Percentiles rank a stretch among this genome's conserved stretches.
phyloP scores from a whole-genome alignment of 345 rosid species.

The Gynandropsis gynandra region DNA sequence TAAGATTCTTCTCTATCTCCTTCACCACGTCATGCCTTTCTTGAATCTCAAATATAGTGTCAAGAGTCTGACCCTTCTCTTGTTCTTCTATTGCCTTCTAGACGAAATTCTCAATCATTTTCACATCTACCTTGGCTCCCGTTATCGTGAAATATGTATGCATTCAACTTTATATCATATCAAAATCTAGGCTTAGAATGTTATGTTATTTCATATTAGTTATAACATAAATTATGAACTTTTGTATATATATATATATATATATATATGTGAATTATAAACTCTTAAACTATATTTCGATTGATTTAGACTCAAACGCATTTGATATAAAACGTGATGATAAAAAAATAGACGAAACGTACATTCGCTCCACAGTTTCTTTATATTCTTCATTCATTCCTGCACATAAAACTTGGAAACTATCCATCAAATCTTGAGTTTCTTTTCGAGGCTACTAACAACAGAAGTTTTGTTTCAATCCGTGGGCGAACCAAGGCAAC shows the following conservation, averaged over 20 bases:
- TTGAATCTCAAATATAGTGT: conserved; percentile 75
- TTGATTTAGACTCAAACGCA: neutral
- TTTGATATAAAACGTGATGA: no score
- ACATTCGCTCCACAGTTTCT: conserved; percentile 65
- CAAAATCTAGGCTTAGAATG: no score
- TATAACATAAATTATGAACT: no score
- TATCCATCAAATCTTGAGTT: conserved; percentile 71
- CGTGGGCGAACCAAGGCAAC: conserved; percentile 78
- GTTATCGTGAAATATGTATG: conserved; percentile 55
- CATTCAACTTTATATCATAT: neutral
- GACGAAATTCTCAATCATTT: conserved; percentile 66
- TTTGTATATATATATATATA: no score
- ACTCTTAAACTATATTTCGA: neutral
- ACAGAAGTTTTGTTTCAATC: conserved; percentile 78
- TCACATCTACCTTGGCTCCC: conserved; percentile 62
- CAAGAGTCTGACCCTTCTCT: conserved; percentile 76
- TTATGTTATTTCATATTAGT: no score
- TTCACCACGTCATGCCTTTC: conserved; percentile 83
- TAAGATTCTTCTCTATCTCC: conserved; percentile 80
- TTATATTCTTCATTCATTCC: conserved; percentile 56
- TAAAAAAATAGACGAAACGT: no score
- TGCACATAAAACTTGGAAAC: conserved; percentile 55
- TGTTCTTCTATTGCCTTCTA: conserved; percentile 86
- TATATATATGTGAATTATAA: no score
- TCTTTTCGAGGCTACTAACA: conserved; percentile 68